Percentiles rank a stretch among this genome's conserved stretches.
phyloP scores from a whole-genome alignment of 129 eudicot species.

The Mikania micrantha region DNA sequence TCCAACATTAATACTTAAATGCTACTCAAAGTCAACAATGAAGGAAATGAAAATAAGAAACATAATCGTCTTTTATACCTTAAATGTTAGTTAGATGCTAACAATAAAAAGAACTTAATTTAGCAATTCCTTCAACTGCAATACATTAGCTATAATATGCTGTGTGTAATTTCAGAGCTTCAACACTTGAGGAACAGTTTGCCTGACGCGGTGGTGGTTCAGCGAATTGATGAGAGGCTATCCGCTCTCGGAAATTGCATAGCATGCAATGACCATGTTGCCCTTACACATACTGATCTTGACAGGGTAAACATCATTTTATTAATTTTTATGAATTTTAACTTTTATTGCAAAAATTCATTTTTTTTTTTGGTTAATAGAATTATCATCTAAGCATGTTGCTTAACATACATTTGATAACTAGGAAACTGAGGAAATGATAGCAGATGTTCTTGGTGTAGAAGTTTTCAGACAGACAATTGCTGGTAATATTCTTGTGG shows the following conservation, averaged over 20 bases:
- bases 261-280: conserved; percentile 98
- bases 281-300: conserved; percentile 89
- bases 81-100: not conserved
- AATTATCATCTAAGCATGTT: not conserved
- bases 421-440: conserved; percentile 81
- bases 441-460: conserved; percentile 76
- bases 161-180: conserved; percentile 45
- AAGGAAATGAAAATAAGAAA: not conserved
- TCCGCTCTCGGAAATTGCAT: conserved; percentile 95
- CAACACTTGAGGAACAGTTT: conserved; percentile 93
- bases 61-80: not conserved
- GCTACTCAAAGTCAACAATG: not conserved
- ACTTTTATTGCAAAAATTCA: not conserved
- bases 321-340: not conserved
- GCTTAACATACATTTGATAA: not conserved
- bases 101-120: not conserved
- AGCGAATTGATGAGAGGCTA: conserved; percentile 78
- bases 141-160: not conserved
- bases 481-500: conserved; percentile 69
- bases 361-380: not conserved
- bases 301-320: conserved; percentile 48
- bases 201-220: conserved; percentile 89
- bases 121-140: not conserved
- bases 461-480: conserved; percentile 71
- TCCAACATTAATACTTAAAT: not conserved